phyloP scores from a whole-genome alignment of 768 basidiomycete species.

The Leccinum boreale region DNA sequence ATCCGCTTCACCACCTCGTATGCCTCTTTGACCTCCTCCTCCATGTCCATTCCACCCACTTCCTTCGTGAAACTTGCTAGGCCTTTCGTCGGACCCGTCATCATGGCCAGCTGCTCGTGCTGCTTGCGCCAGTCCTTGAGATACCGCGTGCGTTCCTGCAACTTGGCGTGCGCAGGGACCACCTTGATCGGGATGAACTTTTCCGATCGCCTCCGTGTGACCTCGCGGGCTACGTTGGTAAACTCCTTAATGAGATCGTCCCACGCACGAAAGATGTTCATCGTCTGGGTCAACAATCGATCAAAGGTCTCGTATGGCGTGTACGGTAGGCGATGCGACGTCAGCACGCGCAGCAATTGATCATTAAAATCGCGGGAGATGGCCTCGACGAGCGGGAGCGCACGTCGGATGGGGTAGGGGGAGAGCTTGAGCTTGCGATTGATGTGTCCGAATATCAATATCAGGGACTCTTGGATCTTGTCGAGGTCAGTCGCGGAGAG shows the following conservation, averaged over 20 bases:
- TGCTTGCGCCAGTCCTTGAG: constrained; percentile 92
- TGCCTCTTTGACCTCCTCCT: constrained; percentile 92
- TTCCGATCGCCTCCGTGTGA: constrained; percentile 84
- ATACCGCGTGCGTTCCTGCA: constrained; percentile 86
- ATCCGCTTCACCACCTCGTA: constrained; percentile 98
- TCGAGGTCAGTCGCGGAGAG: constrained; percentile 94
- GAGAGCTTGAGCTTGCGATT: constrained; percentile 95
- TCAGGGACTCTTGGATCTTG: constrained; percentile 88
- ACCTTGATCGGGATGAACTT: constrained; percentile 98
- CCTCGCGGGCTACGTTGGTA: constrained; percentile 88
- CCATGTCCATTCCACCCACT: constrained; percentile 94
- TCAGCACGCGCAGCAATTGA: constrained; percentile 86
- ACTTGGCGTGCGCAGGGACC: constrained; percentile 81
- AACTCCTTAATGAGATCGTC: constrained; percentile 91
- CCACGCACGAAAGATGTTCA: constrained; percentile 82
- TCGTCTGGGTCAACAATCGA: constrained; percentile 69
- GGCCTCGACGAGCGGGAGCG: constrained; percentile 94
- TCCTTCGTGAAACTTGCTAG: constrained; percentile 70
- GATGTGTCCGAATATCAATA: constrained; percentile 87
- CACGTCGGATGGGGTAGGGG: constrained; percentile 94
- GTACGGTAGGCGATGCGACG: constrained; percentile 88
- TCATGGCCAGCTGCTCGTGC: constrained; percentile 94
- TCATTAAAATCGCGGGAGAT: constrained; percentile 98
- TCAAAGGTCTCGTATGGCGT: constrained; percentile 95
- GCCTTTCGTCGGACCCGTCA: constrained; percentile 94